Percentiles rank a stretch among this genome's conserved stretches.
phyloP scores from a whole-genome alignment of 2,329 filamentous ascomycete species.

The Sporothrix pallida region DNA sequence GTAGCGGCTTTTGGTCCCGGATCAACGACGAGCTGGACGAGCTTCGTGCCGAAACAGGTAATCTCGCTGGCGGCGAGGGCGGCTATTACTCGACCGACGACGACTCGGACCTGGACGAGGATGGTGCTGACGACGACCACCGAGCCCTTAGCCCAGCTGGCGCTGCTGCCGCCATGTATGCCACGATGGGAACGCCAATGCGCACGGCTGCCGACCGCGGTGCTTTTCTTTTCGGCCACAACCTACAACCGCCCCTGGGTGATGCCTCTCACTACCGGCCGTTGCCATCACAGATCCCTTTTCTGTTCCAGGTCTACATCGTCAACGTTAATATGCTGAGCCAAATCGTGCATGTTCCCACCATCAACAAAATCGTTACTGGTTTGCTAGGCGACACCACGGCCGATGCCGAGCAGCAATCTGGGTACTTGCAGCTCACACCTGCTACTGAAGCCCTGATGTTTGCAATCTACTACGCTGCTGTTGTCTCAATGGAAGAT shows the following conservation, averaged over 20 bases:
- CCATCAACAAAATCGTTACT: conserved; percentile 47
- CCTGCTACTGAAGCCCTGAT: conserved; percentile 58
- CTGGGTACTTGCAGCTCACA: conserved; percentile 41
- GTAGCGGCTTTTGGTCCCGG: conserved; percentile 61
- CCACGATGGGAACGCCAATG: background rate
- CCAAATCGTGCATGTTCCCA: conserved; percentile 55
- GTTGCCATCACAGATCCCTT: conserved; percentile 60
- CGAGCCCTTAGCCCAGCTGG: background rate
- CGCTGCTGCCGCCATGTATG: conserved; percentile 7
- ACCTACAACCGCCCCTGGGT: conserved; percentile 42
- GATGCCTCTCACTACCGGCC: conserved; percentile 52
- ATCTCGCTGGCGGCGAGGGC: conserved; percentile 38
- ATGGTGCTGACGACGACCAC: conserved; percentile 37
- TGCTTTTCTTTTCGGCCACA: conserved; percentile 59
- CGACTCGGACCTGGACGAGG: conserved; percentile 40
- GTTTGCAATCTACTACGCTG: conserved; percentile 63
- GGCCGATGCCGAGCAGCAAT: conserved; percentile 29
- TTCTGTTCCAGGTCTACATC: conserved; percentile 55
- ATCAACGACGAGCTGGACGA: conserved; percentile 61
- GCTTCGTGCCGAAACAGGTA: conserved; percentile 50
- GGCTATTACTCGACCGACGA: conserved; percentile 51
- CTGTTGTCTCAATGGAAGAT: conserved; percentile 62
- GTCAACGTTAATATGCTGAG: conserved; percentile 58
- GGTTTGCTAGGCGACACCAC: conserved; percentile 34
- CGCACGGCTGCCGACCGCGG: conserved; percentile 54